Percentiles rank a stretch among this genome's conserved stretches.
phyloP scores from a whole-genome alignment of 2,329 filamentous ascomycete species.

The Fusarium zealandicum region DNA sequence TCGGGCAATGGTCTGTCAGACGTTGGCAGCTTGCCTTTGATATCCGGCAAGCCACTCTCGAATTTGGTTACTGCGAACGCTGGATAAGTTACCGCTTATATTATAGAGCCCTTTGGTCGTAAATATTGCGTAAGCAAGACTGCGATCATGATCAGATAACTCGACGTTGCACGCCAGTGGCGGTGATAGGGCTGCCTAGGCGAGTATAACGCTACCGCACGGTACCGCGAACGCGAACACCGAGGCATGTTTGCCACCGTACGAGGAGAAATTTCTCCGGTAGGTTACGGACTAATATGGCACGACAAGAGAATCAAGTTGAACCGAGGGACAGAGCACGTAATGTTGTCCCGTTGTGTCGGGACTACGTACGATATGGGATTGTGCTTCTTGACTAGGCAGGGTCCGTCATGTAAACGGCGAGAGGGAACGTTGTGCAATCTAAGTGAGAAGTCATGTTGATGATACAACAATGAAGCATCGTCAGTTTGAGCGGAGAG shows the following conservation, averaged over 20 bases:
- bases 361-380: no score
- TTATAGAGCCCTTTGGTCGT: background rate
- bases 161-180: background rate
- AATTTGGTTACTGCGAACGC: no score
- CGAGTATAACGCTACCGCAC: background rate
- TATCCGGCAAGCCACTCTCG: background rate
- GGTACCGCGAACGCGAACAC: background rate
- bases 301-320: background rate
- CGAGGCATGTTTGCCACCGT: background rate
- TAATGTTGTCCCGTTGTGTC: background rate
- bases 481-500: no score
- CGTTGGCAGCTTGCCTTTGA: background rate
- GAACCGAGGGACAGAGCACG: background rate
- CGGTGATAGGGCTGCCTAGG: constrained; percentile 2
- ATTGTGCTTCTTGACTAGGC: no score
- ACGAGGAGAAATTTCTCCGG: background rate
- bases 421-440: no score
- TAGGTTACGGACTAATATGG: background rate
- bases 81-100: background rate
- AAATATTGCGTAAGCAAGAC: background rate
- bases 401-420: no score
- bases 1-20: background rate
- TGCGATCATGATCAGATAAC: background rate
- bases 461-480: no score
- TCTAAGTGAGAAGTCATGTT: no score